Percentiles rank a stretch among this genome's conserved stretches.
Evolutionary conservation across 2,329 filamentous ascomycete species (phyloP).

Genomic region (Sporothrix curviconia): DNA sequence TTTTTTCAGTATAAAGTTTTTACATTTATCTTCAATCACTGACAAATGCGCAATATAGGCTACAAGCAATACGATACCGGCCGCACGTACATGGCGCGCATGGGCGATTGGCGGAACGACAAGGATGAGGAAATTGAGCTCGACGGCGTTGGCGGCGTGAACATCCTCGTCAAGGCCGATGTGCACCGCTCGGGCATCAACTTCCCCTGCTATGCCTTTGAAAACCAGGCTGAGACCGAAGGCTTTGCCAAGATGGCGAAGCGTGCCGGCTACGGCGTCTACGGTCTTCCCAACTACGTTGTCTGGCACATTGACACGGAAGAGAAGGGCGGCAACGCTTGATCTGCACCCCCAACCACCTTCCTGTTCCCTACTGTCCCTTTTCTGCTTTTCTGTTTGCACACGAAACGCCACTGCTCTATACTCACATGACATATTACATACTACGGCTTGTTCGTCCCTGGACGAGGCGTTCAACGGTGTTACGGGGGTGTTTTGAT

Average conservation of each 20-base stretch:
- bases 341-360: conserved; percentile 15
- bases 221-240: conserved; percentile 98
- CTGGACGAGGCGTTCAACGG: conserved; percentile 18
- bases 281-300: conserved; percentile 92
- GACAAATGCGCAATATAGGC: too few relatives aligned
- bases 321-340: conserved; percentile 80
- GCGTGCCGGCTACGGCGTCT: conserved; percentile 84
- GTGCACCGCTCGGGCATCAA: conserved; percentile 97
- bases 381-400: neutral
- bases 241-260: conserved; percentile 99
- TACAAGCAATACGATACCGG: conserved; percentile 93
- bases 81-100: conserved; percentile 78
- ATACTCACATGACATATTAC: conserved; percentile 8
- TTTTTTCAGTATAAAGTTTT: too few relatives aligned
- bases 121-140: conserved; percentile 89
- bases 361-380: neutral
- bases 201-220: conserved; percentile 92
- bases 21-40: too few relatives aligned
- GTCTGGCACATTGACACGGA: conserved; percentile 98
- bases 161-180: conserved; percentile 95
- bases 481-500: conserved; percentile 3
- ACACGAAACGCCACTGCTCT: neutral
- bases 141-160: conserved; percentile 94
- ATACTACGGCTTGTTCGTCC: conserved; percentile 5
- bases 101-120: conserved; percentile 89